phyloP scores from a whole-genome alignment of 768 basidiomycete species.

The Suillus alpinus region DNA sequence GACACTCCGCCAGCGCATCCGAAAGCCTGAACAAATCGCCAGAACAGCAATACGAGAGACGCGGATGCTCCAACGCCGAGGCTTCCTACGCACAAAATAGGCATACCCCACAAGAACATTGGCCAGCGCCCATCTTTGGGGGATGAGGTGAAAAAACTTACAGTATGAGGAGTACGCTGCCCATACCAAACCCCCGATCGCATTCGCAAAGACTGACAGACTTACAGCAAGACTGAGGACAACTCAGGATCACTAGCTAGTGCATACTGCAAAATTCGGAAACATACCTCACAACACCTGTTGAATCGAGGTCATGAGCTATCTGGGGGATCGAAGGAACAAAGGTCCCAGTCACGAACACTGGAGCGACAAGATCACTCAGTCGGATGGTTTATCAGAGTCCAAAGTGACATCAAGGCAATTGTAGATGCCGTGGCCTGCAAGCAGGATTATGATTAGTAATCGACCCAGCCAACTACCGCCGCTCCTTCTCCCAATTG shows the following conservation, averaged over 20 bases:
- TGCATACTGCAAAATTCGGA: too few relatives aligned
- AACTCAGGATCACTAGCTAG: too few relatives aligned
- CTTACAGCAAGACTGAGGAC: too few relatives aligned
- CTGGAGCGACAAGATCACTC: background rate
- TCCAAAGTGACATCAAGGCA: background rate
- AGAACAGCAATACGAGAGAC: slow-evolving; percentile 52
- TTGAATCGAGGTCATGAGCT: slow-evolving; percentile 29
- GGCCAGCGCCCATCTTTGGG: slow-evolving; percentile 56
- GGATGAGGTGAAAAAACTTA: slow-evolving; percentile 12
- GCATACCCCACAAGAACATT: slow-evolving; percentile 54
- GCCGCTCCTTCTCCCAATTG: background rate
- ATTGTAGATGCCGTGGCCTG: too few relatives aligned
- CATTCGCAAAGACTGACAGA: slow-evolving; percentile 6
- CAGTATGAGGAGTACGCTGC: slow-evolving; percentile 46
- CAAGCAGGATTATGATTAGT: too few relatives aligned
- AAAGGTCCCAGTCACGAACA: slow-evolving; percentile 32
- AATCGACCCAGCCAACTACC: too few relatives aligned
- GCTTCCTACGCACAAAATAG: slow-evolving; percentile 52
- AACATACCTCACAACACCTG: slow-evolving; percentile 3
- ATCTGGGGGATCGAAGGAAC: slow-evolving; percentile 38
- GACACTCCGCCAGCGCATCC: slow-evolving; percentile 54
- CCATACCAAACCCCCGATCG: slow-evolving; percentile 44
- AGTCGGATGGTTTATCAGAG: background rate
- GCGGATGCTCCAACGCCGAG: slow-evolving; percentile 50
- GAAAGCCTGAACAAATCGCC: slow-evolving; percentile 58